These are phyloP conservation scores for Gracilaria caudata DNA, from an alignment of 23 red algal genomes.

Conservation along the genomic window DNA sequence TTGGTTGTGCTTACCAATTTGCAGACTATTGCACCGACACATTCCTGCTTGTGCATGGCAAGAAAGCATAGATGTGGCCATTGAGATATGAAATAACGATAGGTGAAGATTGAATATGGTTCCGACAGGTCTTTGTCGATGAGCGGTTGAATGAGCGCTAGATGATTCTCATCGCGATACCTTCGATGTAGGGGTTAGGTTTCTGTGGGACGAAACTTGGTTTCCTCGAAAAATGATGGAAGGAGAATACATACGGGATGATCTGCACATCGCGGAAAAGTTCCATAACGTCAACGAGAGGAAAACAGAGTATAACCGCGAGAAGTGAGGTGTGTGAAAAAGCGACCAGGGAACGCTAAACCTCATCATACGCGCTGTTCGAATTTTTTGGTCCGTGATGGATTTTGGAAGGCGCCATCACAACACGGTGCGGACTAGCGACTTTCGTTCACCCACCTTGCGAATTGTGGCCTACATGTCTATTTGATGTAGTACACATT, in stretches of 20 bases:
- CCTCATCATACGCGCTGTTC: no score
- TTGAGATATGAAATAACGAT: conserved; percentile 96
- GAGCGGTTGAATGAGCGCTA: conserved; percentile 63
- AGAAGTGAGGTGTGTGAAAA: no score
- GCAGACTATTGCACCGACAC: conserved; percentile 88
- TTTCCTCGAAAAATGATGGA: background rate
- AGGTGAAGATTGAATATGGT: conserved; percentile 99
- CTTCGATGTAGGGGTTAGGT: background rate
- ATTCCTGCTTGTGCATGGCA: conserved; percentile 47
- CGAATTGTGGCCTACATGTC: no score
- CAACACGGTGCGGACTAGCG: no score
- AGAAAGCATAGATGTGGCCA: conserved; percentile 93
- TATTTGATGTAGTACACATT: no score
- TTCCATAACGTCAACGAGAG: background rate
- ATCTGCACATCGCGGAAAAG: background rate
- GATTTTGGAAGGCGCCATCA: no score
- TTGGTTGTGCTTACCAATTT: conserved; percentile 62
- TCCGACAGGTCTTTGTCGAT: conserved; percentile 91
- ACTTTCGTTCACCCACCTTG: no score
- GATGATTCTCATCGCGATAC: conserved; percentile 60
- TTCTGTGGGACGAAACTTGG: background rate
- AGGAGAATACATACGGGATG: background rate
- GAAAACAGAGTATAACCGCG: background rate
- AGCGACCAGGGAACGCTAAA: no score
- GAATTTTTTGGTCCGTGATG: no score